Evolutionary conservation across 2,329 filamentous ascomycete species (phyloP).

Genomic region (Verticillium nonalfalfae): DNA sequence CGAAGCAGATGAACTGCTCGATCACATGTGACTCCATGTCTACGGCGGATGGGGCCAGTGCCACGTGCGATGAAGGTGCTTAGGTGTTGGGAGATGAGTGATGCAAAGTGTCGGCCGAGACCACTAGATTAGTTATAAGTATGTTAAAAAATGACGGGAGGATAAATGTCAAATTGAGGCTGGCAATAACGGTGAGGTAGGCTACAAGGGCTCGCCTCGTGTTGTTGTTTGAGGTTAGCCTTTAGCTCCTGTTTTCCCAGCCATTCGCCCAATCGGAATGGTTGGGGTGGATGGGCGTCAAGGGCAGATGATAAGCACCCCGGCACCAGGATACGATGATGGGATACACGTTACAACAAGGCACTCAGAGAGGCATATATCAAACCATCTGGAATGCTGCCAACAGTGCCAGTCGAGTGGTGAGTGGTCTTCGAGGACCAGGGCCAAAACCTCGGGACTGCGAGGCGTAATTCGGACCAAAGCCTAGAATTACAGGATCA

Average conservation of each 20-base stretch:
- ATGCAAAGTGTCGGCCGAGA: background rate
- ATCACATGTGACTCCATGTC: conserved; percentile 8
- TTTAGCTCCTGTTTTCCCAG: background rate
- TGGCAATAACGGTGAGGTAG: background rate
- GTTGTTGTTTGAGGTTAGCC: background rate
- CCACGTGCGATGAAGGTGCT: background rate
- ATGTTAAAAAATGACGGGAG: background rate
- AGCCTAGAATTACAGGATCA: rapidly evolving
- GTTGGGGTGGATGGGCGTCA: background rate
- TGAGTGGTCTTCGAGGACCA: too few relatives aligned
- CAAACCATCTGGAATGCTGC: too few relatives aligned
- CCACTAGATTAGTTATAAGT: background rate
- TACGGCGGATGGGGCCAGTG: background rate
- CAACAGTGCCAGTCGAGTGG: too few relatives aligned
- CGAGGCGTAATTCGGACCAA: too few relatives aligned
- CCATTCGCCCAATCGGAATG: background rate
- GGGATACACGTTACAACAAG: background rate
- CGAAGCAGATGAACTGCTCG: conserved; percentile 35
- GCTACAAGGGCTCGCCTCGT: background rate
- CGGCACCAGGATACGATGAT: background rate
- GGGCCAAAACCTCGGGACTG: too few relatives aligned
- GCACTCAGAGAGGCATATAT: too few relatives aligned
- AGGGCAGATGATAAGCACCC: background rate
- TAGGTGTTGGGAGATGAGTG: background rate
- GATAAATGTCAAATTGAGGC: background rate